phyloP scores from a whole-genome alignment of 441 rosid species.

The Iberis amara region DNA sequence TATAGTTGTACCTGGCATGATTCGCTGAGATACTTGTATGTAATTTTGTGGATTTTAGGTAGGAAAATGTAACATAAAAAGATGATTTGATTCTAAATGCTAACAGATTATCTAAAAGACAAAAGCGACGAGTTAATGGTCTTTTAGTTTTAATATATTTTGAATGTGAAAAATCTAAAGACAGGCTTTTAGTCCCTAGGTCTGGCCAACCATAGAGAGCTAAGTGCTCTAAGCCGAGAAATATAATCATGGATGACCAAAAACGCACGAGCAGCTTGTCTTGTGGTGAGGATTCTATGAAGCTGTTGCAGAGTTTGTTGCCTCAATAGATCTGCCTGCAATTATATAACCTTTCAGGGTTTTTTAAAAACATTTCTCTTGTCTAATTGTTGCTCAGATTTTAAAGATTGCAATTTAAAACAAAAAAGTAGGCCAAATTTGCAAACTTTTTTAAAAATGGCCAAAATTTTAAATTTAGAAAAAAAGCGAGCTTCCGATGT shows the following conservation, averaged over 20 bases:
- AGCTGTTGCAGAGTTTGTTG: slow-evolving; percentile 87
- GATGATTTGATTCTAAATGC: slow-evolving; percentile 14
- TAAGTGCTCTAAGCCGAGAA: slow-evolving; percentile 76
- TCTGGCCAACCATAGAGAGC: slow-evolving; percentile 80
- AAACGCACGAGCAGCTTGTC: slow-evolving; percentile 85
- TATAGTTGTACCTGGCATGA: slow-evolving; percentile 43
- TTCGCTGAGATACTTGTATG: slow-evolving; percentile 23
- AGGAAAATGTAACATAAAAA: slow-evolving; percentile 2
- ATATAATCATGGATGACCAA: slow-evolving; percentile 72
- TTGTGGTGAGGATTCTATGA: slow-evolving; percentile 73
- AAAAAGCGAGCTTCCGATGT: no score
- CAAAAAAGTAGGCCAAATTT: no score
- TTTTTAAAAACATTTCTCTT: neutral
- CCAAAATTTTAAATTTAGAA: no score
- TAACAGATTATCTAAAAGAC: slow-evolving; percentile 18
- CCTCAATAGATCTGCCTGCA: slow-evolving; percentile 84
- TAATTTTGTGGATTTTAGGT: slow-evolving; percentile 15
- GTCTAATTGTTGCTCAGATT: neutral
- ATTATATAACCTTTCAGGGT: neutral
- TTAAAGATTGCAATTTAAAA: no score
- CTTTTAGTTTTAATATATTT: neutral
- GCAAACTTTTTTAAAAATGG: no score
- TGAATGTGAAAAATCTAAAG: slow-evolving; percentile 1
- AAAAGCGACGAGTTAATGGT: slow-evolving; percentile 11
- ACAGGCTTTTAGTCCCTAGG: slow-evolving; percentile 48